These are phyloP conservation scores for Trichomonascaceae sp. DNA, from an alignment of 1,139 yeast species.

Conservation along the genomic window DNA sequence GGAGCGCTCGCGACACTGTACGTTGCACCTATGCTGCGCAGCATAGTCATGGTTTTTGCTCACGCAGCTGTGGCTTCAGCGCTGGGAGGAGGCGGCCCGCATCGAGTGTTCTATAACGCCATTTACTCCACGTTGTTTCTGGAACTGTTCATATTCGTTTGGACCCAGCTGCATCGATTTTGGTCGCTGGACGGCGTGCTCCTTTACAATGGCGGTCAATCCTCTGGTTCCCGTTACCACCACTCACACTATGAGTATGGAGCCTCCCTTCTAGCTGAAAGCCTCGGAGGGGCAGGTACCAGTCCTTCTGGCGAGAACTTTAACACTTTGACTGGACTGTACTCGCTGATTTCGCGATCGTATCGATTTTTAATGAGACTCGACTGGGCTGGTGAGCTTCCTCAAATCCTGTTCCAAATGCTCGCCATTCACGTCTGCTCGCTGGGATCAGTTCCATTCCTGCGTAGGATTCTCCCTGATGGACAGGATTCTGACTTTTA, in stretches of 20 bases:
- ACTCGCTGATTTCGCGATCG: conserved; percentile 13
- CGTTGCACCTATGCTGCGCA: conserved; percentile 14
- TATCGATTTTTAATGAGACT: conserved; percentile 14
- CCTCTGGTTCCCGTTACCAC: conserved; percentile 3
- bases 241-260: conserved; percentile 2
- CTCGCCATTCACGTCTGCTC: conserved; percentile 21
- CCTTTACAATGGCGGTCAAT: background rate
- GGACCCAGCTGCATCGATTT: conserved; percentile 10
- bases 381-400: conserved; percentile 21
- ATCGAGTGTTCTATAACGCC: conserved; percentile 19
- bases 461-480: conserved; percentile 16
- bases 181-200: conserved; percentile 6
- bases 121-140: conserved; percentile 21
- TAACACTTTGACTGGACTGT: conserved; percentile 16
- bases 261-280: background rate
- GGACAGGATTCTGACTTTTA: conserved; percentile 6
- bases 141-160: conserved; percentile 15
- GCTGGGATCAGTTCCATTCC: conserved; percentile 17
- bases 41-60: conserved; percentile 20
- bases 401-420: conserved; percentile 15
- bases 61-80: conserved; percentile 25
- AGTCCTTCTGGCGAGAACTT: conserved; percentile 4
- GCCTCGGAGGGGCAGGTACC: too few species aligned
- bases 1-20: conserved; percentile 16
- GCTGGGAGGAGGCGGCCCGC: conserved; percentile 25